Evolutionary conservation across 2,329 filamentous ascomycete genomes (phyloP), one percentile per base, ranked within the genome.

Genomic region (Lithohypha guttulata): DNA sequence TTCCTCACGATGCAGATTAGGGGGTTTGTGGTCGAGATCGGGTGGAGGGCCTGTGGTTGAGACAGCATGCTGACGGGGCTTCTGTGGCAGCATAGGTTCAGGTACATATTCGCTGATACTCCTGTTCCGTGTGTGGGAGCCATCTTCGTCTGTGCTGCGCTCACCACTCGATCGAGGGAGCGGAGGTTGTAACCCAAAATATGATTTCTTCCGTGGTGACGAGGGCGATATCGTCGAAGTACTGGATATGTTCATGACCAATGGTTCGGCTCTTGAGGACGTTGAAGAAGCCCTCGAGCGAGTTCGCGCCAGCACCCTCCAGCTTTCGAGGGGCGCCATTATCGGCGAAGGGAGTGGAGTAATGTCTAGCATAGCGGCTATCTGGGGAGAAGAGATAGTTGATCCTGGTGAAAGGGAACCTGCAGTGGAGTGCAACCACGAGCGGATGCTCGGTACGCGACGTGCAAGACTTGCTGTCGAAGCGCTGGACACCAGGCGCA

Each of bases 81-180:
- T 82, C 1, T 79, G 70, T 34, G 81, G 71, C 29, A 77, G 69
- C 47, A 80, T 66, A 4, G 74, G 65, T 39, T 91, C 82, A 2
- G 86, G 85, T 0, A 77, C 71, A 59, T 93, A 94, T 48, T 95
- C 87, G 63, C 86, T 94, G 18, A 91, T 65, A 59, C 87, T 95
- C 51, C 87, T 73, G 57, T 91, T 86, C 43, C 83, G 74, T 9
- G 67, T 66, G 57, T 84, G 82, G 10, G 51, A 58, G 40, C 48
- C 51, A 25, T 51, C 40, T 14, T 46, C 51, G 8, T 46, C 47
- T 13, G 37, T 14, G 23, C 45, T 44, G 15, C 48, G 45, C 20
- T 51, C 33, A 25, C 50, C 49, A 15, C 11, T 15, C 3, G 18
- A 15, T 9, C 30, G 37, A 18, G 8, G 6, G 15, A 33, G 10